Base-by-base conservation (phyloP, 305 asterid species). In the Fraxinus greggii region DNA sequence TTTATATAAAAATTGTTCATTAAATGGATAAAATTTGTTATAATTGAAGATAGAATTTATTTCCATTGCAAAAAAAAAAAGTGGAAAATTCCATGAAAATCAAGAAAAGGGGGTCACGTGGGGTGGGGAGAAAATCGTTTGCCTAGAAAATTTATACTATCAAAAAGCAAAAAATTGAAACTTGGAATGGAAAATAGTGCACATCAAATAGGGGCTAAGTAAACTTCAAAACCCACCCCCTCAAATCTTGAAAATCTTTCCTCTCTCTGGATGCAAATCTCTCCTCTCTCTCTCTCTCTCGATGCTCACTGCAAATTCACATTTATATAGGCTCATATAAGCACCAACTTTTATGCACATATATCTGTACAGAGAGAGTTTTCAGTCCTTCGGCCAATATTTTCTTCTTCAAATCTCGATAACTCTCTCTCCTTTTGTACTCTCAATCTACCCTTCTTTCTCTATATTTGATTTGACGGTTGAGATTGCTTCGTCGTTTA, bases 381-480 rank as follows among this genome's bases (percentile, higher is more conserved):
- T 48, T 48, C 61, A 48, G 61, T 17, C 23, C 6, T 17, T 45
- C 72, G 12, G 36, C 74, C 74, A 67, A 26, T 67, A 26, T 48
- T 32, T 70, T 31, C 56, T 75, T 81, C 86, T 79, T 72, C 74
- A 65, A 26, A 65, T 65, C 36, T 78, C 88, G 86, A 81, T 86
- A 70, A 26, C 73, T 48, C 74, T 45, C 74, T 38, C 76, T 72
- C 82, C 78, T 65, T 12, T 13, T 65, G 73, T 26, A 26, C 35
- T 12, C 35, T 65, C 7, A 10, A 61, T 19, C 70, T 1, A n/a
- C 28, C 10, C 28, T 19, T 56, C 26, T 56, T 56, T 19, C 24
- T 56, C 67, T 80, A 80, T 38, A 77, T 78, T 21, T 81, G 82
- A 86, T 88, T 88, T 10, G 82, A 86, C 87, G 91, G 86, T 84